Evolutionary conservation across 1,284 basidiomycete species (phyloP), one percentile per base, ranked within the genome.

Genomic region (Anthracocystis setariae): DNA sequence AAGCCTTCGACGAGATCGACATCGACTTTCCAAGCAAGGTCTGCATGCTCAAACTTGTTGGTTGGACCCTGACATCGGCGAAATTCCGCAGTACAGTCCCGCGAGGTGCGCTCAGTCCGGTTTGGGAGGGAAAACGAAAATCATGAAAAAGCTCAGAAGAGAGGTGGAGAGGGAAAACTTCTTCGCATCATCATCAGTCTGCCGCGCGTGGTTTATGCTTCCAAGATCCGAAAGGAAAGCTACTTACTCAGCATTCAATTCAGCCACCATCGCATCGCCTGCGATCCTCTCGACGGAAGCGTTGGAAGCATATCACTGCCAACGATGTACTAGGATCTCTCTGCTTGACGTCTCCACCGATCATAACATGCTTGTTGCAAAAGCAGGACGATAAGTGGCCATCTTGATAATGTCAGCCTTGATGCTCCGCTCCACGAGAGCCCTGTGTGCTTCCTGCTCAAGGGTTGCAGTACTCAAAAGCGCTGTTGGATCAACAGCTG

Each of bases 31-130:
- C 17, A 18, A 42, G 40, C 21, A 42, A 15, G 21, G 12, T 20
- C 18, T 20, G 38, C 18, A 2, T 39, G 38, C 29, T 37, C n/a
- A n/a, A n/a, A n/a, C n/a, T 37, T 37, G 35, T 37, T 13, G 9
- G 25, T 20, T 64, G 61, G 61, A 64, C 61, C 61, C 61, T 64
- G 61, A 64, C 29, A 37, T 48, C 47, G 48, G 39, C 33, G n/a
- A 63, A 63, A 52, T 52, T 43, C 49, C 52, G 51, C 42, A 38
- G 18, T 5, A 17, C 5, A 39, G 48, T 21, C 20, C 39, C 25
- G 47, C 29, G 20, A 8, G 20, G 21, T 12, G 44, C 52, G 54
- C 54, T 64, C 61, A 53, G 61, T 54, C 50, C 62, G 55, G 50
- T 65, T 64, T 40, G 17, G 54, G 54, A n/a, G n/a, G n/a, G n/a